Evolutionary conservation across 1,139 yeast species (phyloP).

Genomic region (Pneumocystis wakefieldiae): DNA sequence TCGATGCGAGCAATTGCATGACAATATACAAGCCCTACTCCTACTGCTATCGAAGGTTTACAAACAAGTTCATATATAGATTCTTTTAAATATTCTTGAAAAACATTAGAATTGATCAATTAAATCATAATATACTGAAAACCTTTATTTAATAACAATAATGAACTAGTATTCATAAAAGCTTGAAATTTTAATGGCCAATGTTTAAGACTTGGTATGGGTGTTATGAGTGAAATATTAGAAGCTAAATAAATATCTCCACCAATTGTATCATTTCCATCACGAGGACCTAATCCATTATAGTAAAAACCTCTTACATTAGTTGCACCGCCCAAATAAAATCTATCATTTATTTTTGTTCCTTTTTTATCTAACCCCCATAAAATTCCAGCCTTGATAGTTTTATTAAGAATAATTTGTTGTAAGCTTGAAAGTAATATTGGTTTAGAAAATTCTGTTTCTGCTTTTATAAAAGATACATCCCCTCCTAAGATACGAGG

Average conservation of each 20-base stretch:
- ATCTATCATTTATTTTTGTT: slow-evolving; percentile 31
- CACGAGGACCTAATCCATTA: slow-evolving; percentile 80
- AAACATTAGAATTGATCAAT: not conserved
- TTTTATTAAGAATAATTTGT: slow-evolving; percentile 14
- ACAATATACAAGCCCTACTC: slow-evolving; percentile 64
- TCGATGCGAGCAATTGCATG: slow-evolving; percentile 90
- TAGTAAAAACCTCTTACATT: slow-evolving; percentile 62
- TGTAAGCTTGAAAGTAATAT: slow-evolving; percentile 13
- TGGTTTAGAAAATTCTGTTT: slow-evolving; percentile 22
- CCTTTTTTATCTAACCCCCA: slow-evolving; percentile 19
- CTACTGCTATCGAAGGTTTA: slow-evolving; percentile 42
- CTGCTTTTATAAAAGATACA: slow-evolving; percentile 23
- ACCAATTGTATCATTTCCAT: slow-evolving; percentile 43
- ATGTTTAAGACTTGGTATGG: slow-evolving; percentile 39
- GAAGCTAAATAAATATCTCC: slow-evolving; percentile 64
- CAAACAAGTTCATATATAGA: slow-evolving; percentile 13
- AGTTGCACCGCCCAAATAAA: slow-evolving; percentile 69
- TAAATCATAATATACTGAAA: slow-evolving; percentile 4
- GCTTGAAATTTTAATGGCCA: slow-evolving; percentile 19
- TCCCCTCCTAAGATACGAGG: slow-evolving; percentile 20
- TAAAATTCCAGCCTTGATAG: slow-evolving; percentile 19
- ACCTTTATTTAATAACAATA: slow-evolving; percentile 32
- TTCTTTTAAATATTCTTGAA: not conserved
- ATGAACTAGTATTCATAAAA: slow-evolving; percentile 31
- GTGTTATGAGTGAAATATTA: slow-evolving; percentile 54